Conservation (phyloP, 495 filamentous ascomycete species). For the Talaromyces stipitatus region DNA sequence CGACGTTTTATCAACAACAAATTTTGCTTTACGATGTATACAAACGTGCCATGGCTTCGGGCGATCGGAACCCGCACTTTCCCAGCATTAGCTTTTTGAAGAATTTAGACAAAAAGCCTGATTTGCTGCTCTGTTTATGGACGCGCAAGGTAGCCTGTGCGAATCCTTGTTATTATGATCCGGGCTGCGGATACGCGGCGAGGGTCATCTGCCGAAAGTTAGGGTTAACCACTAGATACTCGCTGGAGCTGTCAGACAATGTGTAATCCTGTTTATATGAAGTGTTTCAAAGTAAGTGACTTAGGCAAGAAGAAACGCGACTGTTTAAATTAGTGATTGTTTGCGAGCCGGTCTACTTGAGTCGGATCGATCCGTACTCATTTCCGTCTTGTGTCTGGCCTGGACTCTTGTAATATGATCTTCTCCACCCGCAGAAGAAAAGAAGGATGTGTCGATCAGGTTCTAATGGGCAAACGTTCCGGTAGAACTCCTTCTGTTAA, state of each 20-base stretch:
- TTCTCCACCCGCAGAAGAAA: not conserved
- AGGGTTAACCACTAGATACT: not conserved
- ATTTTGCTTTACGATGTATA: too few species aligned
- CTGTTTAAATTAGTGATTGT: not conserved
- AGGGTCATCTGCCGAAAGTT: not conserved
- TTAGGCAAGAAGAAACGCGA: not conserved
- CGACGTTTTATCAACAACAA: too few species aligned
- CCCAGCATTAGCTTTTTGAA: not conserved
- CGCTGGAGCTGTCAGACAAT: not conserved
- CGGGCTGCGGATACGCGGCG: not conserved
- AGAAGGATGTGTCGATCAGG: not conserved
- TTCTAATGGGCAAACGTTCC: not conserved
- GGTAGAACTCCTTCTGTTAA: not conserved
- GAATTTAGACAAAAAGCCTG: not conserved
- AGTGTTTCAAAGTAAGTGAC: not conserved
- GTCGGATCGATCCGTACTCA: not conserved
- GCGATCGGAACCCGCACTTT: not conserved
- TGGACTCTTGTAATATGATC: not conserved
- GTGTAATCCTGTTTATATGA: not conserved
- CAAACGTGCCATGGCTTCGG: too few species aligned
- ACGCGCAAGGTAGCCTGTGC: not conserved
- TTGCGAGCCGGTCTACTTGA: not conserved
- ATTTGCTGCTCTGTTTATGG: not conserved
- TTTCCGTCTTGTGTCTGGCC: not conserved
- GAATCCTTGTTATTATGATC: not conserved